phyloP scores from a whole-genome alignment of 2,329 filamentous ascomycete genomes.

The Calonectria hongkongensis region DNA sequence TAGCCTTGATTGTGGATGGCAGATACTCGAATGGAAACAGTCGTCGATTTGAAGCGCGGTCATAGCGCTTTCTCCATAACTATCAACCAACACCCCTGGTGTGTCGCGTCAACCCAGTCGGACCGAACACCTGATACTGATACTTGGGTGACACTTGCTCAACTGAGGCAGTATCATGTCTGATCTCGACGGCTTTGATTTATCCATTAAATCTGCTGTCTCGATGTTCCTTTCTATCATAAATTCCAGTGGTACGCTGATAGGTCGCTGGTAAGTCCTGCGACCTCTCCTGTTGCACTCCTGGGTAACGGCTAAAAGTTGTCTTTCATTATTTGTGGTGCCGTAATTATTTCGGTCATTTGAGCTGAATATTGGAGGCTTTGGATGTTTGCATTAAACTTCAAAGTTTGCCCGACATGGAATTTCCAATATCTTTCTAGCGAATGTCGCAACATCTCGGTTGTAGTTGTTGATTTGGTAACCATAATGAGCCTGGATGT shows the following conservation, averaged over 20 bases:
- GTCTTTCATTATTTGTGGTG: background rate
- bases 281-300: background rate
- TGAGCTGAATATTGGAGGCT: too few species aligned
- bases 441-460: background rate
- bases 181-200: background rate
- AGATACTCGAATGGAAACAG: conserved; percentile 10
- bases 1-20: background rate
- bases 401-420: too few species aligned
- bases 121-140: conserved; percentile 15
- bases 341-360: background rate
- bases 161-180: background rate
- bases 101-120: background rate
- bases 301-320: background rate
- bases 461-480: too few species aligned
- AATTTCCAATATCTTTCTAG: background rate
- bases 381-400: too few species aligned
- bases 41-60: conserved; percentile 3
- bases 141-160: conserved; percentile 2
- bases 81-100: background rate
- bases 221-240: background rate
- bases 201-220: background rate
- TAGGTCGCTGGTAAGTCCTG: background rate
- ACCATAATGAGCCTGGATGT: background rate
- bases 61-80: background rate
- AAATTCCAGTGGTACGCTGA: background rate